Base-by-base conservation (phyloP, 2,329 filamentous ascomycete genomes). In the Didymella glomerata region DNA sequence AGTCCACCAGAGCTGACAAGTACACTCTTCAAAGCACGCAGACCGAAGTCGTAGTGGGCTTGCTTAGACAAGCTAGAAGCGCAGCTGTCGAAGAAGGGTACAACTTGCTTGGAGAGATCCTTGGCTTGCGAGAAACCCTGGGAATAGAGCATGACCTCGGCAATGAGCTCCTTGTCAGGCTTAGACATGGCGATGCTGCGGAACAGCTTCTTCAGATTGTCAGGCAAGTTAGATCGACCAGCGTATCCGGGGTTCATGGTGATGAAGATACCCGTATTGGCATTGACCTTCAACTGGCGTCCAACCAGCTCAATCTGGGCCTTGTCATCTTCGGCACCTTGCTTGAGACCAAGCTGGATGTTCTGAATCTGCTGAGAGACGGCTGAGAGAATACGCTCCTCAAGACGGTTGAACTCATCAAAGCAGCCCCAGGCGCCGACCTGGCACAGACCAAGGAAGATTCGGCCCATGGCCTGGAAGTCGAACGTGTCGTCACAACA, bases 161-260 rank as follows among this genome's bases (percentile, higher is more conserved):
- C 93, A 79, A 99, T 99, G 57, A 99, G 90, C 78, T 99, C 96
- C 79, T 99, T 99, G 83, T 99, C 96, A 0, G 95, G 95, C 80
- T 98, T 99, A 11, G 95, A 99, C 95, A 99, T 99, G 63, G 95
- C 95, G 50, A 99, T 93, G 73, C 95, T 99, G 75, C 96, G 90
- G 87, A 99, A 99, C 40, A 99, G 84, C 80, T 99, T 99, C 87
- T 99, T 99, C 81, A 99, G 80, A 77, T 99, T 99, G 80, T 99
- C 95, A 2, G 95, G 95, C 72, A 99, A 81, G 79, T 99, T 99
- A 48, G 95, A 99, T 79, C 95, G 92, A 57, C 95, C 95, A 52
- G 95, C 95, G 79, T 99, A 99, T 51, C 95, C 95, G 77, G 95
- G 95, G 78, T 99, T 99, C 96, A 99, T 99, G 38, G 95, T 99